Evolutionary conservation across 2,329 filamentous ascomycete species (phyloP).

Genomic region (Hypoxylon sp.): DNA sequence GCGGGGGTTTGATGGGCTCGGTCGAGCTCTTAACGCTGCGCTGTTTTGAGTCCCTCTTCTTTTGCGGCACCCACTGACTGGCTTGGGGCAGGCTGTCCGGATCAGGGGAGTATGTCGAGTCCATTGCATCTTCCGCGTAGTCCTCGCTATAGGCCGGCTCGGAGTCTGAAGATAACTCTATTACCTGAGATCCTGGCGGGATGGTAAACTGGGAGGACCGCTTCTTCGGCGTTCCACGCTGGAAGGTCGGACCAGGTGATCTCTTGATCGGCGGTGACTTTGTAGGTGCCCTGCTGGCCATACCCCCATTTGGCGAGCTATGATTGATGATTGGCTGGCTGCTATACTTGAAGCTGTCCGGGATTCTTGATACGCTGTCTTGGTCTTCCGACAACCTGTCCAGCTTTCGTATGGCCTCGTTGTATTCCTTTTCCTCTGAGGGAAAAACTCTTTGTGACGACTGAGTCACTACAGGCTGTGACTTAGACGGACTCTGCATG

Average conservation of each 20-base stretch:
- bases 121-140: constrained; percentile 56
- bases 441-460: constrained; percentile 44
- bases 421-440: constrained; percentile 54
- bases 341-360: constrained; percentile 27
- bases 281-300: constrained; percentile 14
- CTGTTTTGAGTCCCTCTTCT: constrained; percentile 28
- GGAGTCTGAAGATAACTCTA: constrained; percentile 53
- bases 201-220: constrained; percentile 46
- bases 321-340: constrained; percentile 15
- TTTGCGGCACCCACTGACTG: constrained; percentile 46
- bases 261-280: constrained; percentile 41
- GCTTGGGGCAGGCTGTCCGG: constrained; percentile 35
- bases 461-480: constrained; percentile 45
- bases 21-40: constrained; percentile 31
- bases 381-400: constrained; percentile 48
- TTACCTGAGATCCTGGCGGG: constrained; percentile 54
- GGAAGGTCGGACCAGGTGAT: constrained; percentile 41
- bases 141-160: constrained; percentile 52
- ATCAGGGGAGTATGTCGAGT: constrained; percentile 51
- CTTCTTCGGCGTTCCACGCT: constrained; percentile 15
- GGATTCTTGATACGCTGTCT: constrained; percentile 42
- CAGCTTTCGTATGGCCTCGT: constrained; percentile 58
- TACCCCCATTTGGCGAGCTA: constrained; percentile 6
- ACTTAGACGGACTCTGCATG: constrained; percentile 50
- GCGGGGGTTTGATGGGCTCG: constrained; percentile 21